Percentiles rank a stretch among this genome's conserved stretches.
These are phyloP conservation scores for Glutinoglossum americanum DNA, from an alignment of 495 filamentous ascomycete genomes.

Conservation along the genomic window DNA sequence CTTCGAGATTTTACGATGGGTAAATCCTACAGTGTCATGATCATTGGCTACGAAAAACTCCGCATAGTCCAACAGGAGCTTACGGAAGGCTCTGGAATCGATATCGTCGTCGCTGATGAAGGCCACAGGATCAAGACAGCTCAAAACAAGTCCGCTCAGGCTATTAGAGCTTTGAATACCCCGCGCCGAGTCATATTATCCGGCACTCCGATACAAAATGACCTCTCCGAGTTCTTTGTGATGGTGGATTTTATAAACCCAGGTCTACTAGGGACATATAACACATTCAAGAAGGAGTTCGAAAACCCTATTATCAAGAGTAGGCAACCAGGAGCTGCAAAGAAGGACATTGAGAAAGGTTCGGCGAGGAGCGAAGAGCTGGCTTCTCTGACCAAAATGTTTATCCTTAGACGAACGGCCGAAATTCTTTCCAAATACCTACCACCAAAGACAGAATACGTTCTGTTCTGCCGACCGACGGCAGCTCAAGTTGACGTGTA, in stretches of 20 bases:
- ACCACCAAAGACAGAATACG: slow-evolving; percentile 58
- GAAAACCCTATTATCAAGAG: slow-evolving; percentile 52
- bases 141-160: slow-evolving; percentile 58
- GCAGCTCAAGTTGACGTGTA: slow-evolving; percentile 46
- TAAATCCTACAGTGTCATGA: slow-evolving; percentile 56
- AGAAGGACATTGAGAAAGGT: slow-evolving; percentile 52
- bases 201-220: slow-evolving; percentile 64
- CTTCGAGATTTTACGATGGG: slow-evolving; percentile 59
- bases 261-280: slow-evolving; percentile 42
- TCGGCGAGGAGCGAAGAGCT: slow-evolving; percentile 47
- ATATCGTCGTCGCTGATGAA: slow-evolving; percentile 68
- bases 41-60: slow-evolving; percentile 66
- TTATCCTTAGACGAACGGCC: slow-evolving; percentile 59
- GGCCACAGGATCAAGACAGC: slow-evolving; percentile 65
- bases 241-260: slow-evolving; percentile 71
- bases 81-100: slow-evolving; percentile 38
- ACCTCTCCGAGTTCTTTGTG: slow-evolving; percentile 56
- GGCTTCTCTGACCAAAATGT: slow-evolving; percentile 40
- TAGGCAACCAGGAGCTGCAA: slow-evolving; percentile 45
- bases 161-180: slow-evolving; percentile 52
- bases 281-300: slow-evolving; percentile 50
- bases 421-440: slow-evolving; percentile 53
- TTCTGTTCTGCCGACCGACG: slow-evolving; percentile 56
- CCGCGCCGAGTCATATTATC: slow-evolving; percentile 46
- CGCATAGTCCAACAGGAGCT: slow-evolving; percentile 46